Conservation (phyloP, 495 filamentous ascomycete genomes). For the Trichoderma parareesei region DNA sequence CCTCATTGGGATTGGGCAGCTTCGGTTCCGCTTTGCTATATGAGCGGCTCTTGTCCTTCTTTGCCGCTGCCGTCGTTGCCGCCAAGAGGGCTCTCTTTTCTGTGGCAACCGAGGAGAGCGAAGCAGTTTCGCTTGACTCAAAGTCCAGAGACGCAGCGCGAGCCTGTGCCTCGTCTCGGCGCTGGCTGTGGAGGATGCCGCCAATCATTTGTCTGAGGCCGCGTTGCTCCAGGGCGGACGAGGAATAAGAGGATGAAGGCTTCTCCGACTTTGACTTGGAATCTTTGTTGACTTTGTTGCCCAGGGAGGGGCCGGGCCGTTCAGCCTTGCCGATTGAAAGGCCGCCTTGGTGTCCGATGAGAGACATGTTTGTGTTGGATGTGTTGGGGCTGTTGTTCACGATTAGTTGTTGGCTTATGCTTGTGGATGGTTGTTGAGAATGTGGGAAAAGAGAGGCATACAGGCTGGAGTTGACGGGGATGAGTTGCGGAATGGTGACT, state of each 20-base stretch:
- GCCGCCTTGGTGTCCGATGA: constrained; percentile 1
- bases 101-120: not conserved
- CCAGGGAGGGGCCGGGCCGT: not conserved
- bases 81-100: not conserved
- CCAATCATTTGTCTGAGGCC: not conserved
- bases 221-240: not conserved
- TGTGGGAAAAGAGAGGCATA: not conserved
- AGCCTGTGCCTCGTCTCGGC: not conserved
- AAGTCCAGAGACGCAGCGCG: not conserved
- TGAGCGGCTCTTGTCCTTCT: not conserved
- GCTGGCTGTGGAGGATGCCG: not conserved
- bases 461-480: not conserved
- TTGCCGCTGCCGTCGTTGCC: not conserved
- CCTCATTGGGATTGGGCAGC: not conserved
- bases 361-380: not conserved
- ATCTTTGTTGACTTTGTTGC: not conserved
- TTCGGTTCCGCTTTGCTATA: not conserved
- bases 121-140: not conserved
- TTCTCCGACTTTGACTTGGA: not conserved
- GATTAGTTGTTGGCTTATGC: not conserved
- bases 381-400: not conserved
- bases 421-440: not conserved
- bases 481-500: not conserved
- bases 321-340: not conserved
- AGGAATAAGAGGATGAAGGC: not conserved